Base-by-base conservation (phyloP, 2,329 filamentous ascomycete species). In the Geosmithia morbida region DNA sequence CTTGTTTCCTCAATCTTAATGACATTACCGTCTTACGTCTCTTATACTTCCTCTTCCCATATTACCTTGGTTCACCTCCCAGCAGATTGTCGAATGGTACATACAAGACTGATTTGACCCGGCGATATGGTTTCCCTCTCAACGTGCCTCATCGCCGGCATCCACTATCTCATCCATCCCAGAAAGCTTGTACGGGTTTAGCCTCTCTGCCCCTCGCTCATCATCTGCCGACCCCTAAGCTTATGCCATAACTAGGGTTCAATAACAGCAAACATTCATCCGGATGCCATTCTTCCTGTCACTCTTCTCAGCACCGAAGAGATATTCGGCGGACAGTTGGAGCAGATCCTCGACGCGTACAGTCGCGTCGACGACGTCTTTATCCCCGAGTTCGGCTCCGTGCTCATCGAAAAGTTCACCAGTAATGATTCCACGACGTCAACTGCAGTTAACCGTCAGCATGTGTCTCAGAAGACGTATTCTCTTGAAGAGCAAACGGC, bases 191-290 rank as follows among this genome's bases (percentile, higher is more conserved):
- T 65, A 58, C 5, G 44, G 30, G 11, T 10, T 14, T 46, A 45
- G 6, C 18, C 17, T 45, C 6, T 43, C 43, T n/a, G 16, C 22
- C 7, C 16, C 22, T 18, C 22, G 8, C 22, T 10, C 14, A 22
- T 2, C 7, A 14, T 14, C 7, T 20, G 19, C 1, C 16, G 18
- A 19, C 17, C n/a, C 6, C 13, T 40, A 20, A 30, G 26, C 19
- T 18, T 30, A 19, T 30, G 16, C 10, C 10, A 37, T 29, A 14
- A 19, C 7, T 20, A 68, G 65, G 66, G 65, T 46, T 58, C 59
- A 18, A 66, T 68, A n/a, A 56, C 66, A 48, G 63, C 66, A 50
- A 65, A 60, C 30, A 66, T 67, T 50, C 62, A 66, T 19, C 59
- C 66, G 1, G 65, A 67, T 48, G 61, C 59, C 46, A 54, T 68